Conservation (phyloP, 495 filamentous ascomycete genomes). For the Penicillium daleae region DNA sequence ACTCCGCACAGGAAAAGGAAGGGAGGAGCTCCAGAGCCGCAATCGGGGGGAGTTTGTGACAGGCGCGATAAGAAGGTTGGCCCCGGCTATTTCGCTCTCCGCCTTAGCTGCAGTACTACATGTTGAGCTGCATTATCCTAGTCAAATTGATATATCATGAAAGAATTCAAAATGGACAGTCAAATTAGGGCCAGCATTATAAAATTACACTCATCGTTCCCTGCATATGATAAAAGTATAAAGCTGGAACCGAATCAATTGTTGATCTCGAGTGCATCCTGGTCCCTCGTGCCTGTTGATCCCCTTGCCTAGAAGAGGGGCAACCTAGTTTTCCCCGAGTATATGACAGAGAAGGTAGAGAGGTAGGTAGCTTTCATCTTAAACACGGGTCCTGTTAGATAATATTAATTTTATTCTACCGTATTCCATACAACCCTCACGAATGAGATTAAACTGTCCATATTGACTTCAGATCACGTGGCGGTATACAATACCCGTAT, state of each 20-base stretch:
- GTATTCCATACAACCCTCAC: too few species aligned
- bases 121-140: not conserved
- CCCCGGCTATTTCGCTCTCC: not conserved
- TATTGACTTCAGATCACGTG: not conserved
- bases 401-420: not conserved
- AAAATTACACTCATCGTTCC: not conserved
- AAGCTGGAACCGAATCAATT: not conserved
- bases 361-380: too few species aligned
- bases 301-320: not conserved
- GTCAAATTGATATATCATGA: too few species aligned
- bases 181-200: not conserved
- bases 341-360: too few species aligned
- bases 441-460: too few species aligned
- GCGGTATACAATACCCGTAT: constrained; percentile 2
- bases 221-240: not conserved
- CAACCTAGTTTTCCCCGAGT: not conserved
- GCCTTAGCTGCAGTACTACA: not conserved
- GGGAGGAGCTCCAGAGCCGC: constrained; percentile 20
- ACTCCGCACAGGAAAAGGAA: not conserved
- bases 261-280: not conserved
- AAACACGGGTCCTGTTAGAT: not conserved
- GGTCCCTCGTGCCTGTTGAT: constrained; percentile 6
- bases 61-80: constrained; percentile 17
- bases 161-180: too few species aligned
- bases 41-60: constrained; percentile 24